Evolutionary conservation across 192 early-diverging fungal genomes (phyloP).

Genomic region (Geranomyces variabilis): DNA sequence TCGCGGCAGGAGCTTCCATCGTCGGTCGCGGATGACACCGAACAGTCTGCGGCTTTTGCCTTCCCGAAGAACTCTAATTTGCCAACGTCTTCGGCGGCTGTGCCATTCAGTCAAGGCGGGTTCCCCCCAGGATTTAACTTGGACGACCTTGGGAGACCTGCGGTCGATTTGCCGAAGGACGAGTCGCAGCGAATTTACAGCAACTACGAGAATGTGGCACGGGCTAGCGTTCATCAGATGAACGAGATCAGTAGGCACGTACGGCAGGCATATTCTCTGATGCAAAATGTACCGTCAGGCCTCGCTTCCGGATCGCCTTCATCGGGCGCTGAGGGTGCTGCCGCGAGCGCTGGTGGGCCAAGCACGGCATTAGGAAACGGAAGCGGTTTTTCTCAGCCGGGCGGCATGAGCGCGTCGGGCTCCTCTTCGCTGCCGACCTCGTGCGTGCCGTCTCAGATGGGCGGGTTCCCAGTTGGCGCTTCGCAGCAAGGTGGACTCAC

Average conservation of each 20-base stretch:
- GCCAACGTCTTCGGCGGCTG: conserved; percentile 6
- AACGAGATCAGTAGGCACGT: conserved; percentile 31
- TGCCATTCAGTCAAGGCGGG: not conserved
- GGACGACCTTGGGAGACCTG: conserved; percentile 1
- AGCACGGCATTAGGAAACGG: too few species aligned
- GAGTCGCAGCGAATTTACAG: conserved; percentile 15
- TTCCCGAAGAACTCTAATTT: conserved; percentile 41
- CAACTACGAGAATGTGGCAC: conserved; percentile 27
- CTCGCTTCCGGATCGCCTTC: not conserved
- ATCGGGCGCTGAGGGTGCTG: too few species aligned
- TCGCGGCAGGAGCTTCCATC: conserved; percentile 13
- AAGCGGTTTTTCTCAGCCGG: too few species aligned
- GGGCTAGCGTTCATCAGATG: conserved; percentile 35
- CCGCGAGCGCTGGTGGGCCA: too few species aligned
- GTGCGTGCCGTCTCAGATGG: not conserved
- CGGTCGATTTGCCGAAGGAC: conserved; percentile 7
- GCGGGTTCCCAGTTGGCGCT: not conserved
- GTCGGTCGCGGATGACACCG: not conserved
- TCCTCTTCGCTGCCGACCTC: not conserved
- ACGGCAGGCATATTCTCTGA: conserved; percentile 22
- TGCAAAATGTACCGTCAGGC: conserved; percentile 1
- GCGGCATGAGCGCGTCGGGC: too few species aligned
- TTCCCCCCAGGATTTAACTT: conserved; percentile 11
- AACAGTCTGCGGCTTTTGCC: conserved; percentile 25
- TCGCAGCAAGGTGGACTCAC: conserved; percentile 24